Base-by-base conservation (phyloP, 2,329 filamentous ascomycete genomes). In the Penicillium sp. region DNA sequence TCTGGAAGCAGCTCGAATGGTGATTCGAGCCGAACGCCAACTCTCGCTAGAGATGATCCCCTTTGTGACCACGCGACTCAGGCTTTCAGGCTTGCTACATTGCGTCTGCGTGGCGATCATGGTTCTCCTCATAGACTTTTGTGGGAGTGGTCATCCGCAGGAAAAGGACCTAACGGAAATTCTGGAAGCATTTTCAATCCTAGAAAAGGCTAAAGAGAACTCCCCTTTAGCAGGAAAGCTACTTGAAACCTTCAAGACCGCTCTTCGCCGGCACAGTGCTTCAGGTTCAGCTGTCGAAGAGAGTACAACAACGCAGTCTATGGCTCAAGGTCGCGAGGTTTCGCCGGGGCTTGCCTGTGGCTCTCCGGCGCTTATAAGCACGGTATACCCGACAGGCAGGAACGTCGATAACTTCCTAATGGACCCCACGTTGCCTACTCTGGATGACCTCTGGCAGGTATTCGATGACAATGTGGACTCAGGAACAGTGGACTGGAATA, bases 71-170 rank as follows among this genome's bases (percentile, higher is more conserved):
- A 52, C 60, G 16, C 63, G 69, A 4, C 66, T 71, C 18, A 66
- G 61, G 18, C 65, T 68, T 8, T 52, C 71, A 3, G 70, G 69
- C 35, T 61, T 67, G 18, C 40, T 75, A 11, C 62, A 72, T 26
- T 69, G 69, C 38, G 60, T 76, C 0, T 76, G 74, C 55, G 69
- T 77, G 57, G 72, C 73, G 1, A 71, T 68, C 9, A 69, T 74
- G 14, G 71, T 75, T 1, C 64, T 76, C 1, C 62, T 76, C 7
- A 71, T 77, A 63, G 74, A 76, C 37, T 64, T 72, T 20, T 75
- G 72, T 44, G 66, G 72, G 39, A 67, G 71, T 37, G 58, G 44
- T 43, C 13, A 31, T 18, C 60, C 60, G 2, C 63, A 68, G 9
- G 60, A 69, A 9, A 60, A 72, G 10, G 65, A 66, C 18, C 61